phyloP scores from a whole-genome alignment of 2,329 filamentous ascomycete genomes.

The Pestalotiopsis sp. region DNA sequence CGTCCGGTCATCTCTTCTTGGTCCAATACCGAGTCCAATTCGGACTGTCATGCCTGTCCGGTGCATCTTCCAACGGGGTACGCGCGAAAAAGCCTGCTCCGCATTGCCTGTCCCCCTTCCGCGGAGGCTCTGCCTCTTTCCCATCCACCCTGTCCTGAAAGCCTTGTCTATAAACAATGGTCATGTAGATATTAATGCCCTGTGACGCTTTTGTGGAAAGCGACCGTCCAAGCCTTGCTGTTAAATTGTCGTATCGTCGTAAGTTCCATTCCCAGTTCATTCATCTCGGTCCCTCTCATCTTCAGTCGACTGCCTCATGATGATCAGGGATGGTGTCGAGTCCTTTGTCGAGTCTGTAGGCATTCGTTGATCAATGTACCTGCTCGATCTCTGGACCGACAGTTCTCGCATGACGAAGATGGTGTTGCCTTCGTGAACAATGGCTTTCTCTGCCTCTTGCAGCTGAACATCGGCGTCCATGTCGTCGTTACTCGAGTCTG shows the following conservation, averaged over 20 bases:
- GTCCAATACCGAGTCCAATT: neutral
- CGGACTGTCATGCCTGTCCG: neutral
- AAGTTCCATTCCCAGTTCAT: neutral
- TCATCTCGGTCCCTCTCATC: neutral
- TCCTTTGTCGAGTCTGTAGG: constrained; percentile 1
- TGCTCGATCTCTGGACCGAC: neutral
- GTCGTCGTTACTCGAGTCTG: neutral
- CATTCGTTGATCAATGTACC: neutral
- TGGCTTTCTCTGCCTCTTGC: neutral
- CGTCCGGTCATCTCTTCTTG: neutral
- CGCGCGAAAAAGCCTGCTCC: neutral
- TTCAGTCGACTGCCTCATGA: neutral
- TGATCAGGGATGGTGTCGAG: constrained; percentile 1
- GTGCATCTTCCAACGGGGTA: neutral
- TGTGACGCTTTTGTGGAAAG: neutral
- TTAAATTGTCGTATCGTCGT: neutral
- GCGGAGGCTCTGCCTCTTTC: neutral
- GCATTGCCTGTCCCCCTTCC: neutral
- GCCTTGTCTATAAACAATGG: neutral
- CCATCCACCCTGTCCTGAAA: neutral
- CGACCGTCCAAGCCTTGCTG: neutral
- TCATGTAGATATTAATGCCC: neutral
- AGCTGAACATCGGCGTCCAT: neutral
- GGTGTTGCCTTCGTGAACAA: neutral
- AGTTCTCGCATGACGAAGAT: constrained; percentile 1